Conservation (phyloP, 2,329 filamentous ascomycete genomes). For the Biscogniauxia sp. region DNA sequence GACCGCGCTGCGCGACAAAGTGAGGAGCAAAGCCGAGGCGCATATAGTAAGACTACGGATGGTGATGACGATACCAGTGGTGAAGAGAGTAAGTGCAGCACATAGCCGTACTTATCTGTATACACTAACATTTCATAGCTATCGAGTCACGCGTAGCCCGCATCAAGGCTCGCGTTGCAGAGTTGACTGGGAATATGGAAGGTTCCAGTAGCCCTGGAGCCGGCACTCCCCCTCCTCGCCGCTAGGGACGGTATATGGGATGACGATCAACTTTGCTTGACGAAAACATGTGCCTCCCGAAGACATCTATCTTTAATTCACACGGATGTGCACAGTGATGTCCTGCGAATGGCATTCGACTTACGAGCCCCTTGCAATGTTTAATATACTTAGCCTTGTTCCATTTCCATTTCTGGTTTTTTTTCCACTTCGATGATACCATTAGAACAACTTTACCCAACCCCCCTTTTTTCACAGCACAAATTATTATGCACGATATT, state of each 20-base stretch:
- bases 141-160: slow-evolving; percentile 95
- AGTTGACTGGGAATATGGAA: slow-evolving; percentile 85
- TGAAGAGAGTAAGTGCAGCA: slow-evolving; percentile 56
- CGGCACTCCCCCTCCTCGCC: slow-evolving; percentile 35
- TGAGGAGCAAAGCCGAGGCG: slow-evolving; percentile 62
- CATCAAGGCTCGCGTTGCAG: slow-evolving; percentile 95
- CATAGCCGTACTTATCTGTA: neutral
- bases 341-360: slow-evolving; percentile 9
- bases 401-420: slow-evolving; percentile 17
- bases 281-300: neutral
- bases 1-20: slow-evolving; percentile 68
- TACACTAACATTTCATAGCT: slow-evolving; percentile 51
- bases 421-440: slow-evolving; percentile 32
- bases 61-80: slow-evolving; percentile 88
- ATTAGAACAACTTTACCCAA: slow-evolving; percentile 28
- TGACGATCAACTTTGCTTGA: slow-evolving; percentile 22
- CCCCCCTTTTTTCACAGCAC: slow-evolving; percentile 12
- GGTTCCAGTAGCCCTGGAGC: slow-evolving; percentile 36
- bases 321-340: slow-evolving; percentile 4
- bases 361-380: slow-evolving; percentile 3
- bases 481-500: slow-evolving; percentile 22
- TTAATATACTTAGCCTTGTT: slow-evolving; percentile 23
- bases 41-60: slow-evolving; percentile 55
- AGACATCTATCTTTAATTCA: slow-evolving; percentile 7
- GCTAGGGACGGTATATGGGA: slow-evolving; percentile 32